phyloP scores from a whole-genome alignment of 305 asterid species.

The Fraxinus greggii region DNA sequence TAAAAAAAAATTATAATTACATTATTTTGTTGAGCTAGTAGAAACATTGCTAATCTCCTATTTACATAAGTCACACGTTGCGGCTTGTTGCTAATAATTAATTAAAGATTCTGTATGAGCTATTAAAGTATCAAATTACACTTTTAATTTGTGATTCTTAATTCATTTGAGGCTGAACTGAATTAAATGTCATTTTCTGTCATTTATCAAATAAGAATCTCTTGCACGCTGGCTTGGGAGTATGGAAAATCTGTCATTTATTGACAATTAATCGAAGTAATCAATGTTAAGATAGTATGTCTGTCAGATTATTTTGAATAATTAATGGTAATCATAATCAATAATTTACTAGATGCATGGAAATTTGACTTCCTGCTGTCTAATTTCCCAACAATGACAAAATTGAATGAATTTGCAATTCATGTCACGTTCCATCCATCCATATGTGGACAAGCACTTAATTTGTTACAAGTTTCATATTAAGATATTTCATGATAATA shows the following conservation, averaged over 20 bases:
- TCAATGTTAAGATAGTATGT: constrained; percentile 52
- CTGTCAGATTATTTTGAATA: constrained; percentile 51
- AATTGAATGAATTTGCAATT: background rate
- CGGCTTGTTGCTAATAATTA: too few relatives aligned
- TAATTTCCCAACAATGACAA: background rate
- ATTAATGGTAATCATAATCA: constrained; percentile 26
- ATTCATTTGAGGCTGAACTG: background rate
- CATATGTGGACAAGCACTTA: background rate
- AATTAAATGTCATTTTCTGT: background rate
- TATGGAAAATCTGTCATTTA: constrained; percentile 12
- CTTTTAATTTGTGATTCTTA: background rate
- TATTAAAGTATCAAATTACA: background rate
- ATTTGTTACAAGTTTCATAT: background rate
- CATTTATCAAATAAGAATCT: too few relatives aligned
- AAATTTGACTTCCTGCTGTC: background rate
- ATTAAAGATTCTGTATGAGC: too few relatives aligned
- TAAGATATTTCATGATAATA: background rate
- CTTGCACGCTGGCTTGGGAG: constrained; percentile 32
- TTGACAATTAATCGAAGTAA: constrained; percentile 29
- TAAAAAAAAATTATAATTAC: too few relatives aligned
- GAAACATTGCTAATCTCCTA: too few relatives aligned
- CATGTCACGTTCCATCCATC: background rate
- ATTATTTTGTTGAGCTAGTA: too few relatives aligned
- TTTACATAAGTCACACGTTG: too few relatives aligned
- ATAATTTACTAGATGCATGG: background rate